A percentile compares a stretch with the other conserved stretches of the same genome.
Conservation (phyloP, 1,139 yeast genomes). For the Taphrina flavorubra region DNA sequence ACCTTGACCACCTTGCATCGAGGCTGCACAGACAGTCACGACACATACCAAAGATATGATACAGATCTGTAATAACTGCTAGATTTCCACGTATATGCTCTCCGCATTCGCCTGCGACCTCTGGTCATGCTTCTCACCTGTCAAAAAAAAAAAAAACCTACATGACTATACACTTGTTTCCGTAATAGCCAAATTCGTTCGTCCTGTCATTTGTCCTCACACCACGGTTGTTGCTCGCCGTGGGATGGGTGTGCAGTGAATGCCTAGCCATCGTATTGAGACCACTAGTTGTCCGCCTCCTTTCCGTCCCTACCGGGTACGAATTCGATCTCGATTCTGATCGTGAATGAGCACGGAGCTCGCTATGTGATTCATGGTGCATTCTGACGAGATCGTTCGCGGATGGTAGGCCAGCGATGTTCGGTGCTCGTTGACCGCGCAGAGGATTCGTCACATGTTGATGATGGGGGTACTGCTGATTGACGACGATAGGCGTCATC, state of each 20-base stretch:
- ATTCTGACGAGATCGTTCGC: constrained; percentile 16
- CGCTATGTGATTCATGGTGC: constrained; percentile 7
- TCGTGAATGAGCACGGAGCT: not conserved
- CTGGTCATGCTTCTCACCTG: not conserved
- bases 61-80: no score
- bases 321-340: not conserved
- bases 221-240: not conserved
- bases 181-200: constrained; percentile 20
- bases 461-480: constrained; percentile 10
- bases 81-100: not conserved
- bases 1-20: no score
- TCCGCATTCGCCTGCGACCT: constrained; percentile 2
- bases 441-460: not conserved
- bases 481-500: constrained; percentile 1
- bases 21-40: no score
- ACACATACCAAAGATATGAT: no score
- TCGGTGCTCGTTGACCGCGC: not conserved
- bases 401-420: not conserved
- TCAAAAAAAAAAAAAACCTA: not conserved
- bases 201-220: not conserved
- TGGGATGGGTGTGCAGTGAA: not conserved
- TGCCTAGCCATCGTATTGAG: not conserved
- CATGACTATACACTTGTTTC: constrained; percentile 24
- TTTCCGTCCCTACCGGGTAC: not conserved
- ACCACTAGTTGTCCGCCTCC: constrained; percentile 1